Percentiles rank a stretch among this genome's conserved stretches.
Evolutionary conservation across 2,329 filamentous ascomycete species (phyloP).

Genomic region (Pseudovirgaria hyperparasitica): DNA sequence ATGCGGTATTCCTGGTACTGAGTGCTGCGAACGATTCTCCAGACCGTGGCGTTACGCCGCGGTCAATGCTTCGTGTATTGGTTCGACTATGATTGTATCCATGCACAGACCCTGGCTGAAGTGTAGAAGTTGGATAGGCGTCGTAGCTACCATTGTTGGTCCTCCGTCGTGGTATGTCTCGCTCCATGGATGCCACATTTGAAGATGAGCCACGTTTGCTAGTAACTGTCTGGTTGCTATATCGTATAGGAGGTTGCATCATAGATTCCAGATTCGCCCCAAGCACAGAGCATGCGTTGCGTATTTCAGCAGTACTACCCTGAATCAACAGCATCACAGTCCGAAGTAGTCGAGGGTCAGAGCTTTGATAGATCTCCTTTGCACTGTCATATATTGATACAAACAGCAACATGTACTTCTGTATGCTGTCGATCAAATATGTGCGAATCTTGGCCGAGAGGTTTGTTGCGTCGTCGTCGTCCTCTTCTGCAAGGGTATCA

Average conservation of each 20-base stretch:
- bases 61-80: conserved; percentile 38
- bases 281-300: conserved; percentile 43
- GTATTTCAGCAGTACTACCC: conserved; percentile 44
- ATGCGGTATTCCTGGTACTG: conserved; percentile 35
- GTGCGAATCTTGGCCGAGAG: conserved; percentile 21
- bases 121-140: conserved; percentile 11
- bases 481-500: conserved; percentile 35
- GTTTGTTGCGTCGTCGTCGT: conserved; percentile 32
- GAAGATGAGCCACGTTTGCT: conserved; percentile 11
- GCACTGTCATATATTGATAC: conserved; percentile 24
- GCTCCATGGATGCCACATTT: conserved; percentile 17
- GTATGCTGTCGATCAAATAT: conserved; percentile 20
- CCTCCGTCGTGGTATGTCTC: conserved; percentile 14
- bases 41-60: conserved; percentile 57
- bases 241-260: too few species aligned
- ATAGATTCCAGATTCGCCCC: too few species aligned
- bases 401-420: conserved; percentile 22
- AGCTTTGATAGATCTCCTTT: conserved; percentile 38
- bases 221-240: conserved; percentile 13
- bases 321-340: conserved; percentile 47
- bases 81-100: conserved; percentile 38
- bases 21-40: conserved; percentile 64
- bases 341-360: conserved; percentile 44
- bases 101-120: conserved; percentile 26
- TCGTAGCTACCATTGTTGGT: conserved; percentile 19